These are phyloP conservation scores for Plantago ovata DNA, from an alignment of 257 asterid species.

Conservation along the genomic window DNA sequence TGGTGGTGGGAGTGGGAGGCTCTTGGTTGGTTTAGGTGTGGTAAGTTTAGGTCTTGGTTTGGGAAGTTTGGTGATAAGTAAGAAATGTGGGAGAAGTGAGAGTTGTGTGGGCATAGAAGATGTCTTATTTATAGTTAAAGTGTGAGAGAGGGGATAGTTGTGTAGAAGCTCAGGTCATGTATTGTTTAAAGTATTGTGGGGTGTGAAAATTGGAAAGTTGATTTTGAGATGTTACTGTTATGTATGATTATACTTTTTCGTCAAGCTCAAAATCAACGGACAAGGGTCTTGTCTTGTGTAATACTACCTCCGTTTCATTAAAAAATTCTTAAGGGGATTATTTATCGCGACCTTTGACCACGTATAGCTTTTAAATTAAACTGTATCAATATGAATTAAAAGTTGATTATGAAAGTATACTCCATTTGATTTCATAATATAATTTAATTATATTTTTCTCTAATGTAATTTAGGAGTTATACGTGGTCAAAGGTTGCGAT, in stretches of 20 bases:
- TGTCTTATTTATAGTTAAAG: slow-evolving; percentile 7
- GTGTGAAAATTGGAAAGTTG: not conserved
- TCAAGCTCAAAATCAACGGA: not conserved
- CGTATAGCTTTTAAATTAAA: too few relatives aligned
- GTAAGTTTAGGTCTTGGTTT: not conserved
- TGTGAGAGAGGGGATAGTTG: not conserved
- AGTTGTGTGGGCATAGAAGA: not conserved
- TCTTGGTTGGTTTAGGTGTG: not conserved
- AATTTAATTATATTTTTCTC: too few relatives aligned
- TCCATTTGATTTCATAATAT: too few relatives aligned
- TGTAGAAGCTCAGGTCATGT: not conserved
- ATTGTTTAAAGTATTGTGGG: not conserved
- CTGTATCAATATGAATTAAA: too few relatives aligned
- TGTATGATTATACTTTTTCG: not conserved
- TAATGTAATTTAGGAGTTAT: too few relatives aligned
- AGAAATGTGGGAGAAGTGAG: not conserved
- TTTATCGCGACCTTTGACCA: too few relatives aligned
- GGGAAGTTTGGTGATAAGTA: slow-evolving; percentile 1
- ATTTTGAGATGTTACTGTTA: not conserved
- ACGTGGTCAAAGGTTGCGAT: too few relatives aligned
- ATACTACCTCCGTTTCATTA: too few relatives aligned
- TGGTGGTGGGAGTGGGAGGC: slow-evolving; percentile 10
- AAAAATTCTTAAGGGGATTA: too few relatives aligned
- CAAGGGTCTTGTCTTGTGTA: too few relatives aligned
- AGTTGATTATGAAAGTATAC: too few relatives aligned